Evolutionary conservation across 2,329 filamentous ascomycete genomes (phyloP), one percentile per base, ranked within the genome.

Genomic region (Periconia macrospinosa): DNA sequence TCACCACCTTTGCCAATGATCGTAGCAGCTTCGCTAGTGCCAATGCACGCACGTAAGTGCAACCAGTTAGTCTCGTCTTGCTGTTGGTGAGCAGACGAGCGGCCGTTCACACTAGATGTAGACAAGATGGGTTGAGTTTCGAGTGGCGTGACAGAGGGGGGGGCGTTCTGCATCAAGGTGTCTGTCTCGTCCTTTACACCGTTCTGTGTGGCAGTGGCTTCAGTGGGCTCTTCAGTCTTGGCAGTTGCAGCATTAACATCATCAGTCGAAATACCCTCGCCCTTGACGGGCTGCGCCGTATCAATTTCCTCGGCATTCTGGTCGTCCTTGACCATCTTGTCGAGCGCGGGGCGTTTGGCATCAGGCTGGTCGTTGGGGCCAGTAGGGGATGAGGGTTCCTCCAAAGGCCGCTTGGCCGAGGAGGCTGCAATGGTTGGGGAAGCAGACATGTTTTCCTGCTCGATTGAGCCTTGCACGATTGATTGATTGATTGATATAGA

Each of bases 1-100:
- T 99, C 94, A 72, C 94, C 94, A 59, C 92, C 93, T 79, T 99
- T 99, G 71, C 94, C 94, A 76, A 99, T 99, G 62, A 97, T 91
- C 46, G 94, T 99, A 40, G 94, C 94, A 63, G 94, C 94, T 77
- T 99, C 94, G 44, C 92, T 91, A 76, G 93, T 99, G 49, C 93
- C 96, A 67, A 99, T 99, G 67, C 97, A 92, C 52, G 94, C 91
- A 64, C 94, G 90, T 66, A 99, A 90, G 74, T 99, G 94, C 63
- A 99, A 92, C 93, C 94, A 99, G 45, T 88, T 88, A 45, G 90
- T 92, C 80, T 99, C 94, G 70, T 99, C 94, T 66, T 94, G 86
- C 70, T 79, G 81, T 75, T 73, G 79, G 58, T 80, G 65, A 69
- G 77, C 62, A 68, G 73, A 72, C 47, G 77, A 71, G 41, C 78